These are phyloP conservation scores for Aspergillus sergii DNA, from an alignment of 2,329 filamentous ascomycete species.

Conservation along the genomic window DNA sequence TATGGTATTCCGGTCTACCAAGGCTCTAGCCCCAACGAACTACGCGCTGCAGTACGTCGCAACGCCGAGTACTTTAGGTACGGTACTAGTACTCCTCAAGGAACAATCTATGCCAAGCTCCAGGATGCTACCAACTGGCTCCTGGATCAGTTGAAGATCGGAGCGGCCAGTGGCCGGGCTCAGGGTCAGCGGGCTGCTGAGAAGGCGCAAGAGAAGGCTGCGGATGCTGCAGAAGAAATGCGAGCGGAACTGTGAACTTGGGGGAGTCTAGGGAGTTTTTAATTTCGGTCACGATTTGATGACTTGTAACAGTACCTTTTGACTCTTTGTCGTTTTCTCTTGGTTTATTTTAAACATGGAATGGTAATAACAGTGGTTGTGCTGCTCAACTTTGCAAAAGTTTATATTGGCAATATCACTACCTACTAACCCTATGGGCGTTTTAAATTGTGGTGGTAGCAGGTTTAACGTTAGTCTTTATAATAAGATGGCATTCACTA, in stretches of 20 bases:
- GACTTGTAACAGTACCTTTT: not conserved
- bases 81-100: slow-evolving; percentile 67
- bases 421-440: not conserved
- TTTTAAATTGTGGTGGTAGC: not conserved
- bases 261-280: not conserved
- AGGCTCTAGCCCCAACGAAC: slow-evolving; percentile 67
- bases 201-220: slow-evolving; percentile 45
- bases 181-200: slow-evolving; percentile 54
- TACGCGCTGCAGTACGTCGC: slow-evolving; percentile 70
- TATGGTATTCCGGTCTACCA: slow-evolving; percentile 73
- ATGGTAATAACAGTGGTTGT: not conserved
- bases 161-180: slow-evolving; percentile 49
- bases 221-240: slow-evolving; percentile 52
- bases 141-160: slow-evolving; percentile 52
- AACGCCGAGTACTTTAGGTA: slow-evolving; percentile 77
- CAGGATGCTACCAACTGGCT: slow-evolving; percentile 51
- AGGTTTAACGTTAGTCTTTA: not conserved
- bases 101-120: slow-evolving; percentile 68
- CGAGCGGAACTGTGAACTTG: slow-evolving; percentile 34
- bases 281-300: slow-evolving; percentile 7
- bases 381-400: not conserved
- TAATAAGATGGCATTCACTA: not conserved
- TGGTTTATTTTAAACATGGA: not conserved
- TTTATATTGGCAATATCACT: not conserved
- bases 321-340: not conserved